Evolutionary conservation across 805 yeast genomes (phyloP).

Genomic region (Peterozyma toletana): DNA sequence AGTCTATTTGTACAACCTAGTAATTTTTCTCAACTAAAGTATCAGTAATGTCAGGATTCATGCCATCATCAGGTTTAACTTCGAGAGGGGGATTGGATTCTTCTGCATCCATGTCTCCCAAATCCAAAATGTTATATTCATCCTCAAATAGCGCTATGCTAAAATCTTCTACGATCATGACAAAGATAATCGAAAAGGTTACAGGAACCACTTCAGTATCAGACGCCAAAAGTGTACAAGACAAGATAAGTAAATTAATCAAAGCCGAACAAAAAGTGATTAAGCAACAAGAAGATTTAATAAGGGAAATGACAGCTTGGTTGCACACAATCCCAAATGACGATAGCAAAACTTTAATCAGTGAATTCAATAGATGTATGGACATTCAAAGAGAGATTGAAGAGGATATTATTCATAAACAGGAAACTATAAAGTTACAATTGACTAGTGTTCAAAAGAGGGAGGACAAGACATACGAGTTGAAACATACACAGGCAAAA

Average conservation of each 20-base stretch:
- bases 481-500: conserved; percentile 27
- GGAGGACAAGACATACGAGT: conserved; percentile 37
- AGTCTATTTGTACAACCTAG: too few relatives aligned
- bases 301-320: conserved; percentile 36
- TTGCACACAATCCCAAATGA: conserved; percentile 27
- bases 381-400: conserved; percentile 28
- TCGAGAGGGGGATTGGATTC: too few relatives aligned
- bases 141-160: too few relatives aligned
- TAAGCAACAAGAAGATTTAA: conserved; percentile 27
- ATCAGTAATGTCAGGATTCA: neutral
- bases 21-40: neutral
- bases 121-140: too few relatives aligned
- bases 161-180: too few relatives aligned
- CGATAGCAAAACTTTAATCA: conserved; percentile 30
- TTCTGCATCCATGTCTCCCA: too few relatives aligned
- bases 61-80: too few relatives aligned
- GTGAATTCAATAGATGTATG: conserved; percentile 31
- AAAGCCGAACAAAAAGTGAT: conserved; percentile 30
- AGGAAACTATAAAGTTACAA: conserved; percentile 35
- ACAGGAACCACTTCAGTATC: conserved; percentile 11
- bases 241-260: conserved; percentile 27
- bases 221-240: conserved; percentile 22
- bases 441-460: conserved; percentile 40
- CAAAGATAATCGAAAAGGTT: conserved; percentile 11
- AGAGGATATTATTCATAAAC: conserved; percentile 30